Conservation (phyloP, 768 basidiomycete genomes). For the Phylloporus scabripes region DNA sequence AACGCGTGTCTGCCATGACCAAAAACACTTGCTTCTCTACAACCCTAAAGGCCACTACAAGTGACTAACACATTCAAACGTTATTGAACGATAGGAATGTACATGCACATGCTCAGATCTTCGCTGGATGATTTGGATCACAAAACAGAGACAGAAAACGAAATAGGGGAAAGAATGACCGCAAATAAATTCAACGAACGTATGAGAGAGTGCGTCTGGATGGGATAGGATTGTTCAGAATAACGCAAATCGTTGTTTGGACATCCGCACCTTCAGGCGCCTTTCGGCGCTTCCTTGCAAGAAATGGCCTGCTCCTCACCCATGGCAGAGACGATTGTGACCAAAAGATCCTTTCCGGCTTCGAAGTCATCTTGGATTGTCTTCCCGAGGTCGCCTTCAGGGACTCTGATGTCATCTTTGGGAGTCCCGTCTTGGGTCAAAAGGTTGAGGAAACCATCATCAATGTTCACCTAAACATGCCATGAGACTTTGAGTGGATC, state of each 20-base stretch:
- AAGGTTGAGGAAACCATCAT: conserved; percentile 94
- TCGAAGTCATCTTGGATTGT: conserved; percentile 71
- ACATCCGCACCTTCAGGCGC: conserved; percentile 22
- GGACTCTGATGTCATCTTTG: conserved; percentile 94
- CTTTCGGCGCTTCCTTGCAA: conserved; percentile 84
- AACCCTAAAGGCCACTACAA: conserved; percentile 20
- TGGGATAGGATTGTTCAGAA: not conserved
- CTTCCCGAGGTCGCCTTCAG: conserved; percentile 76
- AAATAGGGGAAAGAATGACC: conserved; percentile 8
- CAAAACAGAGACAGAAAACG: conserved; percentile 1
- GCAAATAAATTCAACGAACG: conserved; percentile 16
- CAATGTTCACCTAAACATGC: conserved; percentile 65
- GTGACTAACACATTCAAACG: conserved; percentile 25
- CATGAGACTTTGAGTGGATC: conserved; percentile 2
- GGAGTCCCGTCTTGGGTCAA: conserved; percentile 72
- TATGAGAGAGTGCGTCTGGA: not conserved
- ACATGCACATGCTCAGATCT: conserved; percentile 24
- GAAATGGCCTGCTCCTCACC: conserved; percentile 88
- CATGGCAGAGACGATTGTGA: conserved; percentile 89
- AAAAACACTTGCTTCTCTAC: conserved; percentile 9
- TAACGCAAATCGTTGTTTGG: not conserved
- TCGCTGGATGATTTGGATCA: conserved; percentile 20
- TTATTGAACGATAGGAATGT: conserved; percentile 22
- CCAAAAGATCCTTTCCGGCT: conserved; percentile 78
- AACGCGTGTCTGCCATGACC: too few species aligned